phyloP scores from a whole-genome alignment of 2,329 filamentous ascomycete species.

The Diplodia mutila region DNA sequence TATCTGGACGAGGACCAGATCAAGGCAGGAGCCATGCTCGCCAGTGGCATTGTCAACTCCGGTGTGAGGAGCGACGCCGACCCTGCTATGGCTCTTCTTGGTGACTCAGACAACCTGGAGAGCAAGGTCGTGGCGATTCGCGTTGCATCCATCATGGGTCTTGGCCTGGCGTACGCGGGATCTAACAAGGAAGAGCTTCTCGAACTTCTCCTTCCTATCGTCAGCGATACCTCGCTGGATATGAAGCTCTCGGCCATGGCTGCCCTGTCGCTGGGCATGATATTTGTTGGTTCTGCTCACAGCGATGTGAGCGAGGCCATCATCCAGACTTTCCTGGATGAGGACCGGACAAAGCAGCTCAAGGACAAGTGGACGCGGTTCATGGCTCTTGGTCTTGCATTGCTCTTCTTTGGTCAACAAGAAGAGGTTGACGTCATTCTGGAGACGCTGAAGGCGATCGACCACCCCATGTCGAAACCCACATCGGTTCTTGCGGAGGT shows the following conservation, averaged over 20 bases:
- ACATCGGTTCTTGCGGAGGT: conserved; percentile 93
- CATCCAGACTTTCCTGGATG: conserved; percentile 88
- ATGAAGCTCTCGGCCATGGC: conserved; percentile 99
- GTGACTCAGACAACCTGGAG: conserved; percentile 77
- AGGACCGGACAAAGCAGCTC: conserved; percentile 85
- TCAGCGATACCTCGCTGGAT: conserved; percentile 78
- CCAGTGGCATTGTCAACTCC: conserved; percentile 93
- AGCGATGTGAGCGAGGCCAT: conserved; percentile 91
- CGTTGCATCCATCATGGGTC: conserved; percentile 90
- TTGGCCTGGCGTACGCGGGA: conserved; percentile 91
- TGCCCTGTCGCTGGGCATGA: conserved; percentile 83
- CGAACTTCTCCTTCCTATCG: conserved; percentile 82
- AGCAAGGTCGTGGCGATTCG: conserved; percentile 77
- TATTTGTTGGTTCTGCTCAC: conserved; percentile 91
- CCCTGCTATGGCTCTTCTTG: conserved; percentile 83
- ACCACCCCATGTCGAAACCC: conserved; percentile 96
- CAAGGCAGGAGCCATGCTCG: conserved; percentile 87
- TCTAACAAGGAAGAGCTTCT: conserved; percentile 90
- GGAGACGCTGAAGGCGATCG: conserved; percentile 94
- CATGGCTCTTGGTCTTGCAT: conserved; percentile 87
- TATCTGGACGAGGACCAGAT: conserved; percentile 82
- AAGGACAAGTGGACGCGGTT: conserved; percentile 99
- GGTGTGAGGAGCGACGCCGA: conserved; percentile 89
- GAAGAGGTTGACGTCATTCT: conserved; percentile 98
- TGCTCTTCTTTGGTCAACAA: conserved; percentile 94